Evolutionary conservation across 169 alveolate species (phyloP), one percentile per base, ranked within the genome.

Genomic region (Neospora caninum): DNA sequence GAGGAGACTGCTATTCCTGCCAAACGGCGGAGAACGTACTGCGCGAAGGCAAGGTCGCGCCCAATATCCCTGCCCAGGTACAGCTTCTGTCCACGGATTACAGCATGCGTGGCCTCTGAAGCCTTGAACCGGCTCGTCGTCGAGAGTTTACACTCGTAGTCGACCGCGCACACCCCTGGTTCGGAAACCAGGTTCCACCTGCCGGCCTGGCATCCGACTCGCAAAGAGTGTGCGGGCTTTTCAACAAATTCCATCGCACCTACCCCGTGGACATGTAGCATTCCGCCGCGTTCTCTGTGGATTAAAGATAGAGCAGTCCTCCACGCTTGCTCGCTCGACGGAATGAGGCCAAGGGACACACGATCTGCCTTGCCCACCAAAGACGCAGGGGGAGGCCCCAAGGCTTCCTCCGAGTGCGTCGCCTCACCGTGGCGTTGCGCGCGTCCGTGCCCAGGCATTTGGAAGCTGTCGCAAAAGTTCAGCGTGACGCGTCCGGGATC

Each of bases 211-310:
- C 87, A 78, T 20, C 34, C 18, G 43, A 78, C 87, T 9, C 45
- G 53, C 45, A 78, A 16, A 16, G 87, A 22, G 31, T 78, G 41
- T 34, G 87, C 87, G 6, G 87, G 87, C 58, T 58, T 27, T 87
- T 53, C 92, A 10, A 41, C 93, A 41, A 45, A 39, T 64, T 87
- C 70, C 39, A 36, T 38, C 45, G 58, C 69, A 22, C 93, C 88
- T 54, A 95, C 93, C 16, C 97, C 96, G 41, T 97, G 98, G 20
- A 97, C 95, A 78, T 97, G 98, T 45, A 97, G 83, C 31, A 93
- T 69, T 22, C 98, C 98, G 34, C 98, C 98, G 22, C 49, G 53
- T 34, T 45, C 83, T 73, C 53, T 91, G 93, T 96, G 92, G 43
- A 96, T 70, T 45, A 97, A 53, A 27, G 88, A 36, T 54, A 96